Percentiles rank a stretch among this genome's conserved stretches.
phyloP scores from a whole-genome alignment of 1,284 basidiomycete genomes.

The Irpex sp. region DNA sequence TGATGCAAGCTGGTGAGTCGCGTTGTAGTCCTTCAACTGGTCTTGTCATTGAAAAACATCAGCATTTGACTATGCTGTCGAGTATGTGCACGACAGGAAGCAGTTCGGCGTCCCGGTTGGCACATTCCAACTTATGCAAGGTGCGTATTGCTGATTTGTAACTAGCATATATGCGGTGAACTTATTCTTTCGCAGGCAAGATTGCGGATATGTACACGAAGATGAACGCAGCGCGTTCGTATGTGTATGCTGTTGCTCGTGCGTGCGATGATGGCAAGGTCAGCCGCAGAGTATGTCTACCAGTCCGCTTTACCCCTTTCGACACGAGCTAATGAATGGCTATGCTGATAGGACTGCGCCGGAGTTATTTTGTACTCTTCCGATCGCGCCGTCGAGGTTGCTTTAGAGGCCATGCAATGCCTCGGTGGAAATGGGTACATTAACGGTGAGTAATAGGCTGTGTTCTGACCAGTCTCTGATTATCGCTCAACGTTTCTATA shows the following conservation, averaged over 20 bases:
- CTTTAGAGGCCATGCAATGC: conserved; percentile 88
- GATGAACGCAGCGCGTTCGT: conserved; percentile 83
- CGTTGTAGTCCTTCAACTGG: background rate
- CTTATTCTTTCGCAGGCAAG: conserved; percentile 44
- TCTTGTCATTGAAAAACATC: background rate
- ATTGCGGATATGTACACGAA: conserved; percentile 96
- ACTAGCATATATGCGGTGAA: background rate
- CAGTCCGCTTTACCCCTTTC: background rate
- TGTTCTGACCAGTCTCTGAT: background rate
- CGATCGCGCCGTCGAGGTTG: conserved; percentile 88
- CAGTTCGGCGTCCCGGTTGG: conserved; percentile 88
- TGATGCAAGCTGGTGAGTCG: conserved; percentile 76
- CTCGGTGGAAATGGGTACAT: conserved; percentile 93
- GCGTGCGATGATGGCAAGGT: conserved; percentile 84
- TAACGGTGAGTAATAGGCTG: conserved; percentile 53
- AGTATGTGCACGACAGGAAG: conserved; percentile 88
- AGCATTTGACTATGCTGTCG: conserved; percentile 85
- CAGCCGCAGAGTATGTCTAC: conserved; percentile 67
- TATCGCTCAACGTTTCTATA: conserved; percentile 24
- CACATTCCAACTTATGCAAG: conserved; percentile 97
- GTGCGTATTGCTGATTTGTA: conserved; percentile 32
- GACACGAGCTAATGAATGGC: no score
- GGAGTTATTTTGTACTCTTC: conserved; percentile 91
- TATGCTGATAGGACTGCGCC: conserved; percentile 72
- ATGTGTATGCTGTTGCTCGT: conserved; percentile 90